Conservation (phyloP, 768 basidiomycete genomes). For the Lanmaoa rubissima region DNA sequence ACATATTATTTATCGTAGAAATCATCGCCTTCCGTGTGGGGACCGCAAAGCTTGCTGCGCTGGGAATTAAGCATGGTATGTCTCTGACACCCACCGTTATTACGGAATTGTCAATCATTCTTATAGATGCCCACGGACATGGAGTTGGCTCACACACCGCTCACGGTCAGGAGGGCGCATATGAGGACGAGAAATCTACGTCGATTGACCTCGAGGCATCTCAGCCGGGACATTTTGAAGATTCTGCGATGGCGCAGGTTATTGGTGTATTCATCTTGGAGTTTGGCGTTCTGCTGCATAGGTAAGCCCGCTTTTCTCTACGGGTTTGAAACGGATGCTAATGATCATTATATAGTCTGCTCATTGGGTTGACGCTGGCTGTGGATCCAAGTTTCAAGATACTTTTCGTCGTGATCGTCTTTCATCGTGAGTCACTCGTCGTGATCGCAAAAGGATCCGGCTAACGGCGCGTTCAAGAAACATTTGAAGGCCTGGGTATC, state of each 20-base stretch:
- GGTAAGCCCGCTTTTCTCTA: slow-evolving; percentile 34
- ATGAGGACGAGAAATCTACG: slow-evolving; percentile 3
- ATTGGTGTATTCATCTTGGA: slow-evolving; percentile 91
- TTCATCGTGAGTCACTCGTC: slow-evolving; percentile 72
- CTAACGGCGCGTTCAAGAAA: slow-evolving; percentile 50
- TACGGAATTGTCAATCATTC: background rate
- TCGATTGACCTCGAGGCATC: slow-evolving; percentile 31
- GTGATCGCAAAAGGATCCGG: background rate
- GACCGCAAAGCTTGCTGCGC: slow-evolving; percentile 59
- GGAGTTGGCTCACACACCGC: slow-evolving; percentile 56
- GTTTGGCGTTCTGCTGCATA: slow-evolving; percentile 89
- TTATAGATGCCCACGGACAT: slow-evolving; percentile 67
- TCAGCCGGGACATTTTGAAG: slow-evolving; percentile 27
- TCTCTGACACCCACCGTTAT: background rate
- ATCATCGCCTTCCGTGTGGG: slow-evolving; percentile 88
- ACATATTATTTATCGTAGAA: slow-evolving; percentile 81
- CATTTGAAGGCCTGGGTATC: slow-evolving; percentile 91
- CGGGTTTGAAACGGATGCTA: background rate
- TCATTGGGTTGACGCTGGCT: slow-evolving; percentile 92
- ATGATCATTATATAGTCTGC: slow-evolving; percentile 44
- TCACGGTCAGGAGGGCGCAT: slow-evolving; percentile 61
- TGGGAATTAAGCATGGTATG: slow-evolving; percentile 65
- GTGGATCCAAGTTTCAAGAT: slow-evolving; percentile 77
- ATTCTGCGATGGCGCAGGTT: slow-evolving; percentile 62
- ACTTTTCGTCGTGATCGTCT: slow-evolving; percentile 87